Percentiles rank a stretch among this genome's conserved stretches.
Evolutionary conservation across 116 monocot species (phyloP).

Genomic region (Posidonia oceanica): DNA sequence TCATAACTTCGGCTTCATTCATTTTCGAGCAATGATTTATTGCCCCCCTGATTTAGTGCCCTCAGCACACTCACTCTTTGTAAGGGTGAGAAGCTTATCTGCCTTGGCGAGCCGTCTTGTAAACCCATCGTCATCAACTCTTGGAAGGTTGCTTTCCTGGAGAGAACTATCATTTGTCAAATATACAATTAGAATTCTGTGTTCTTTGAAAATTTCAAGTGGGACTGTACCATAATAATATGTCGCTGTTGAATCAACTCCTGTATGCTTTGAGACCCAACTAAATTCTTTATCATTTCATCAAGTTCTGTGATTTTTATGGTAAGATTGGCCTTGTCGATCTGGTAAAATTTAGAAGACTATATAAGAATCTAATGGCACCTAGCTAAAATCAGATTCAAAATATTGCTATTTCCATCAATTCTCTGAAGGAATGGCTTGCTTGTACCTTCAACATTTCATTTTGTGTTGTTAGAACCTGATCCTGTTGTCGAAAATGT

Average conservation of each 20-base stretch:
- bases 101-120: conserved; percentile 35
- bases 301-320: conserved; percentile 44
- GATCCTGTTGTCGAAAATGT: conserved; percentile 38
- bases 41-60: not conserved
- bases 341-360: conserved; percentile 14
- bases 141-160: conserved; percentile 22
- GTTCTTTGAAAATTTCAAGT: not conserved
- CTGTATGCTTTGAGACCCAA: conserved; percentile 19
- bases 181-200: not conserved
- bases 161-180: not conserved
- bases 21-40: not conserved
- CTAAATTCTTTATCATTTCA: conserved; percentile 17
- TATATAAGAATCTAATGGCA: too few relatives aligned
- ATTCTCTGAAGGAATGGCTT: not conserved
- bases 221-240: conserved; percentile 4
- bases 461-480: conserved; percentile 47
- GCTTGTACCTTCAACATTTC: conserved; percentile 54
- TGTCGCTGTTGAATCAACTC: conserved; percentile 11
- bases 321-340: conserved; percentile 59
- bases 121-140: conserved; percentile 15
- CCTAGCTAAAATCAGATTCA: too few relatives aligned
- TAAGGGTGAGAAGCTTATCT: conserved; percentile 41
- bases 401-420: not conserved
- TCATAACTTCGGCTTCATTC: too few relatives aligned
- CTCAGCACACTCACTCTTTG: conserved; percentile 15